Base-by-base conservation (phyloP, 257 asterid genomes). In the Lycium ferocissimum region DNA sequence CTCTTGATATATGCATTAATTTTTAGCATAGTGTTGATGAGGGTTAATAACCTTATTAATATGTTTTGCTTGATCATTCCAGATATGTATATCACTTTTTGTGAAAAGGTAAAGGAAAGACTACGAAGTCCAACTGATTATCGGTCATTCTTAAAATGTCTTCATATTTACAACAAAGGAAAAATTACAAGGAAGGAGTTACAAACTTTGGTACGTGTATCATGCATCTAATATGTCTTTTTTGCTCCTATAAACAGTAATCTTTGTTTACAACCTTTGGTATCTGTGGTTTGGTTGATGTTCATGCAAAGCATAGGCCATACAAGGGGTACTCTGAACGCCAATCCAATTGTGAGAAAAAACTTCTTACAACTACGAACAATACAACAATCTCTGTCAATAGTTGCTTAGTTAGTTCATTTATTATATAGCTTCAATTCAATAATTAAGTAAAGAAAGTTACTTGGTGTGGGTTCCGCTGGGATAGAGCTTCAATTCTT, bases 81-180 rank as follows among this genome's bases (percentile, higher is more conserved):
- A 97, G 98, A 91, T 87, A 84, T 83, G 88, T 92, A 91, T 88
- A 89, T 92, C 89, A 79, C 90, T 66, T 97, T 95, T 85, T 95
- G 98, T 92, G 98, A 97, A 83, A 93, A 93, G 88, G 99, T 95
- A 75, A 97, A 94, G 89, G 98, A 95, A 89, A 92, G 94, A 85
- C 88, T 95, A 82, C 89, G 56, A 79, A 93, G 92, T 89, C 89
- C 97, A 14, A 96, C 91, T 69, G 98, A 93, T 88, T 97, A 97
- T 90, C 96, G 94, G 89, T 96, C 93, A 69, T 97, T 97, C 86
- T 89, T 95, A 91, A 95, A 95, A 85, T 95, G 98, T 88, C 99
- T 97, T 87, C 94, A 93, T 91, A 92, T 94, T 84, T 97, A 93
- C 90, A 92, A 97, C 90, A 91, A 94, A 84, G 98, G 94, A 89